These are phyloP conservation scores for Davidsoniella virescens DNA, from an alignment of 2,329 filamentous ascomycete genomes.

Conservation along the genomic window DNA sequence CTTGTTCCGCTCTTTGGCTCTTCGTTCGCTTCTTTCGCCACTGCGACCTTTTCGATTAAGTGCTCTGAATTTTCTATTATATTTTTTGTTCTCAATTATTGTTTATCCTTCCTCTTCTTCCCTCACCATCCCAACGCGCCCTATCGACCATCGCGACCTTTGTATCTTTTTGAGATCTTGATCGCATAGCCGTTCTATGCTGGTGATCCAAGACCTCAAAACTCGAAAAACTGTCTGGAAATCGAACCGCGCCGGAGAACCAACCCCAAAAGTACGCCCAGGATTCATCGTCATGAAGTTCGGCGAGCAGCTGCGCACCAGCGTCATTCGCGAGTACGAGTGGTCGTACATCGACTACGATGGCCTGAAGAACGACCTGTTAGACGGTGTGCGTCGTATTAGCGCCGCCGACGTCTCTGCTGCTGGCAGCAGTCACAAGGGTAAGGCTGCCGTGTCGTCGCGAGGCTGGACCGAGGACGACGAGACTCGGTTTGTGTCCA, in stretches of 20 bases:
- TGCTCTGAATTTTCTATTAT: conserved; percentile 4
- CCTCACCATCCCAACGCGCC: neutral
- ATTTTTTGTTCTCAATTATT: neutral
- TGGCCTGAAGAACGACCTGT: conserved; percentile 74
- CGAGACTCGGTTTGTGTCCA: conserved; percentile 71
- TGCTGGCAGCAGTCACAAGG: conserved; percentile 19
- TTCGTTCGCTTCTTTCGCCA: no score
- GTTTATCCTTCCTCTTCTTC: neutral
- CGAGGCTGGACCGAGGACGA: conserved; percentile 78
- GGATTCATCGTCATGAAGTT: conserved; percentile 59
- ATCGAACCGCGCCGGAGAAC: conserved; percentile 19
- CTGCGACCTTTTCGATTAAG: conserved; percentile 1
- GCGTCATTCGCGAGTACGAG: conserved; percentile 89
- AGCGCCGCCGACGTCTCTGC: conserved; percentile 19
- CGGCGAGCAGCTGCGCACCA: conserved; percentile 90
- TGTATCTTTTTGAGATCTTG: no score
- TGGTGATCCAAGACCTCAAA: conserved; percentile 36
- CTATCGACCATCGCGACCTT: neutral
- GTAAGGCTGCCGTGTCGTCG: conserved; percentile 19
- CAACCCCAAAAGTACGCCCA: conserved; percentile 25
- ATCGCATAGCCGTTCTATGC: conserved; percentile 22
- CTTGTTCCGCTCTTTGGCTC: neutral
- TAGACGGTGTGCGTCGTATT: conserved; percentile 39
- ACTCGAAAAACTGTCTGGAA: conserved; percentile 27
- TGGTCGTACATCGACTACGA: conserved; percentile 99